Conservation (phyloP, 129 eudicot genomes). For the Helianthus annuus region HanXRQr2.0-SUNRISE NC_035441.2:102886979-102887478, state of each 20-base stretch:
- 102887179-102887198: constrained; percentile 73
- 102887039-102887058: constrained; percentile 92
- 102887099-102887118: constrained; percentile 49
- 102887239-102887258: constrained; percentile 99
- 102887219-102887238: constrained; percentile 97
- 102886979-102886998: constrained; percentile 99
- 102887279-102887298: constrained; percentile 92
- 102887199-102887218: constrained; percentile 89
- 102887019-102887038: constrained; percentile 99
- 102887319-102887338: constrained; percentile 96
- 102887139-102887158: too few species aligned
- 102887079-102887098: constrained; percentile 98
- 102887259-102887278: constrained; percentile 97
- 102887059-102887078: constrained; percentile 99
- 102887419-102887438: constrained; percentile 97
- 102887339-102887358: constrained; percentile 99
- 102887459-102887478: constrained; percentile 87
- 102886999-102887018: constrained; percentile 94
- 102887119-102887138: neutral
- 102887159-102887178: neutral
- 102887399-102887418: constrained; percentile 98
- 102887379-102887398: constrained; percentile 98
- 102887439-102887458: constrained; percentile 89
- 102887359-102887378: constrained; percentile 99
- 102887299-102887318: constrained; percentile 99